phyloP scores from a whole-genome alignment of 2,329 filamentous ascomycete species.

The Colletotrichum sp. region DNA sequence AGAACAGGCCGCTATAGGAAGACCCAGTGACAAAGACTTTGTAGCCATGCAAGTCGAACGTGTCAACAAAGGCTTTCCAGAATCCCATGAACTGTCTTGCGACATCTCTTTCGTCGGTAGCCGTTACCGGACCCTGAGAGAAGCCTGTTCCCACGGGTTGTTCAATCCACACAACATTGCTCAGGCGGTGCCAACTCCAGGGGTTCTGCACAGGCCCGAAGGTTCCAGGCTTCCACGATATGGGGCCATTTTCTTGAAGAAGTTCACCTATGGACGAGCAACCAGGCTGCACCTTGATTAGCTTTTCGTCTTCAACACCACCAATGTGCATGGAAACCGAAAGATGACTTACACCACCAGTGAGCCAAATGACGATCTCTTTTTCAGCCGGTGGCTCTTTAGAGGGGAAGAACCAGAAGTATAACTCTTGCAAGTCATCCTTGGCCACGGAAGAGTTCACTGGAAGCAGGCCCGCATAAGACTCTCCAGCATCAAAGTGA shows the following conservation, averaged over 20 bases:
- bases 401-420: conserved; percentile 70
- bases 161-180: conserved; percentile 79
- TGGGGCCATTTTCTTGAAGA: conserved; percentile 79
- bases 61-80: conserved; percentile 78
- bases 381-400: conserved; percentile 52
- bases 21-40: conserved; percentile 79
- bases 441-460: conserved; percentile 50
- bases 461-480: conserved; percentile 66
- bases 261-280: conserved; percentile 70
- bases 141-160: conserved; percentile 74
- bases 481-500: conserved; percentile 70
- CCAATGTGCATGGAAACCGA: not conserved
- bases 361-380: conserved; percentile 68
- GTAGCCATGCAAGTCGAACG: conserved; percentile 68
- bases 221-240: conserved; percentile 74
- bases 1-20: conserved; percentile 71
- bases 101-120: conserved; percentile 70
- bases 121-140: conserved; percentile 67
- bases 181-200: conserved; percentile 77
- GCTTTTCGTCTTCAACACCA: not conserved
- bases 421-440: conserved; percentile 52
- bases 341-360: conserved; percentile 48
- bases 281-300: conserved; percentile 45
- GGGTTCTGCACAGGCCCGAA: conserved; percentile 67
- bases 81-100: conserved; percentile 78